phyloP scores from a whole-genome alignment of 78 protist genomes.

The Dictyostelium intermedium region DNA sequence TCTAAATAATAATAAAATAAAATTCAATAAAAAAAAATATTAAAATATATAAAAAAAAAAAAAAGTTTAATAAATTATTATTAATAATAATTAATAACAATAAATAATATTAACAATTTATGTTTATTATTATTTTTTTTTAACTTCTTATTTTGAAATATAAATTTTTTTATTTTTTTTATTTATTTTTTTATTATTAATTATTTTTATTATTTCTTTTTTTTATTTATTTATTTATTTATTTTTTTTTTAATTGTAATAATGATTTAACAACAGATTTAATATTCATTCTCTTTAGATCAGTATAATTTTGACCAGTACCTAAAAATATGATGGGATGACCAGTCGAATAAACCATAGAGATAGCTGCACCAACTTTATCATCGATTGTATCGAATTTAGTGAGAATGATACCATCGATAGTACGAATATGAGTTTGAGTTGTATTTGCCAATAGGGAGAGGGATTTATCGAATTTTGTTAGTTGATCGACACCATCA shows the following conservation, averaged over 20 bases:
- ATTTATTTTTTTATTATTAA: too few relatives aligned
- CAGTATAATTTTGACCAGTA: constrained; percentile 96
- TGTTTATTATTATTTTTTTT: too few relatives aligned
- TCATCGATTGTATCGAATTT: constrained; percentile 99
- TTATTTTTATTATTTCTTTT: too few relatives aligned
- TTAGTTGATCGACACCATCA: constrained; percentile 99
- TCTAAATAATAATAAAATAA: background rate
- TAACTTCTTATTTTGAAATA: too few relatives aligned
- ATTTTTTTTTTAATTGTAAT: constrained; percentile 33
- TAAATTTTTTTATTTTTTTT: too few relatives aligned
- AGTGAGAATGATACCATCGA: constrained; percentile 99
- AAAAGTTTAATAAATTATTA: too few relatives aligned
- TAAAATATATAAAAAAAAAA: background rate
- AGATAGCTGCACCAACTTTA: constrained; percentile 99
- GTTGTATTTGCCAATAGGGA: constrained; percentile 54
- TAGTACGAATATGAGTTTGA: constrained; percentile 62
- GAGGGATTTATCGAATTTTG: constrained; percentile 92
- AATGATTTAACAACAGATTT: constrained; percentile 89
- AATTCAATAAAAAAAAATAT: background rate
- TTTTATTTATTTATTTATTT: background rate
- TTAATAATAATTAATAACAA: too few relatives aligned
- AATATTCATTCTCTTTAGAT: constrained; percentile 90
- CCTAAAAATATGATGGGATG: constrained; percentile 99
- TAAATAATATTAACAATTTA: background rate
- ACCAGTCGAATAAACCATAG: constrained; percentile 97